Evolutionary conservation across 306 rosid genomes (phyloP), one percentile per base, ranked within the genome.

Genomic region (Medicago lupulina): DNA sequence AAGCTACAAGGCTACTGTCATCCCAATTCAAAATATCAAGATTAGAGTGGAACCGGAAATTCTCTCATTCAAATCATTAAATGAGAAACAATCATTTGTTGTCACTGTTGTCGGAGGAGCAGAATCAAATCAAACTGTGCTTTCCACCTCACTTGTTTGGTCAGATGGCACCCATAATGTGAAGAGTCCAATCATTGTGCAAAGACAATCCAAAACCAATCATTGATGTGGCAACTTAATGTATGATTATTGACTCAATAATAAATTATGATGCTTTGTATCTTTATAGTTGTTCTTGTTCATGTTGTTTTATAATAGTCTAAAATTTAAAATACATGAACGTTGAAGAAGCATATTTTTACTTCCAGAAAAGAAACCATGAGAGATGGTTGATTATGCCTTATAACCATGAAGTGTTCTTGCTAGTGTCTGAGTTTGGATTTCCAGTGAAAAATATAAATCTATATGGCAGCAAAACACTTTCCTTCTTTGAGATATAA

Each of bases 341-440:
- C 12, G 1, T 10, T 8, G 3, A 9, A 41, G 1, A 41, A 41
- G 12, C 11, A 41, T 43, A 9, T 14, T 43, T 43, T 43, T 10
- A 43, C 53, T 71, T 70, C 65, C 23, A 63, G 50, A 81, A 81
- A 49, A 77, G 15, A 76, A 81, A 54, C 21, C 76, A 57, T 12
- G 41, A 28, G 31, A 53, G 70, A 76, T 43, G 23, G 53, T 36
- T 70, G 74, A 76, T 62, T 18, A 64, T 66, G 62, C 67, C 78
- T 14, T 58, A 65, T 31, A 77, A 49, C 39, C 75, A 77, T 16
- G 34, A 51, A 47, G 60, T 38, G 70, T 66, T 67, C 60, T 77
- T 57, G 66, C 55, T 55, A 34, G 79, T 65, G 11, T 41, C 9
- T 41, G 46, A 8, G 10, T 36, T 57, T 76, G 25, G 47, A 41